Evolutionary conservation across 164 flowering plant species (phyloP), one percentile per base, ranked within the genome.

Genomic region (Dillenia turbinata): DNA sequence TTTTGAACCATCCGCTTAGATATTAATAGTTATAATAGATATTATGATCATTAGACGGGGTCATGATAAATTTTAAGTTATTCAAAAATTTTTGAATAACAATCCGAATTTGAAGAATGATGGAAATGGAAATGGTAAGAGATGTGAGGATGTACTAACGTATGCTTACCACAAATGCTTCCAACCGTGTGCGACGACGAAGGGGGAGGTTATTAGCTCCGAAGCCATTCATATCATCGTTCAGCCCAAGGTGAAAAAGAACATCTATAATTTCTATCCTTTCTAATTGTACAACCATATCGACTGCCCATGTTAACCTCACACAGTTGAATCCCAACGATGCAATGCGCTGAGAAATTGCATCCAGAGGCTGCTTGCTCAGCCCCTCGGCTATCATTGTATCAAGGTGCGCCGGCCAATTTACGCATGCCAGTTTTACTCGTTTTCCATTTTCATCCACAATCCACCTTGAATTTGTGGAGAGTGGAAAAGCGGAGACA

Each of bases 361-460:
- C 19, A 26, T 58, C 68, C 19, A 58, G 43, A 7, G 68, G 68
- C 16, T 22, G 68, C 52, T 52, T 57, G 54, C 54, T 19, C 11
- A 65, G 68, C 44, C 68, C 68, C 51, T 58, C 68, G 10, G 68
- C 68, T 57, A 65, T 50, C 62, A 45, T 47, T 11, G 45, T 22
- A 5, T 65, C 56, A 24, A 44, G 57, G 33, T 65, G 62, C 10
- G 60, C 19, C 54, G 51, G 19, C 68, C 68, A 65, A 13, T 65
- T 65, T 45, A 65, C 68, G 45, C 68, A 65, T 15, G 62, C 62
- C 10, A 65, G 68, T 62, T 65, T 65, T n/a, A n/a, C n/a, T 47
- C 68, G 62, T 19, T 12, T 12, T 10, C 68, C 68, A 33, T 8
- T 10, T 10, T 52, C 62, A n/a, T 65, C 62, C 17, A 57, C 62